Evolutionary conservation across 257 asterid species (phyloP).

Genomic region (Echium plantagineum): DNA sequence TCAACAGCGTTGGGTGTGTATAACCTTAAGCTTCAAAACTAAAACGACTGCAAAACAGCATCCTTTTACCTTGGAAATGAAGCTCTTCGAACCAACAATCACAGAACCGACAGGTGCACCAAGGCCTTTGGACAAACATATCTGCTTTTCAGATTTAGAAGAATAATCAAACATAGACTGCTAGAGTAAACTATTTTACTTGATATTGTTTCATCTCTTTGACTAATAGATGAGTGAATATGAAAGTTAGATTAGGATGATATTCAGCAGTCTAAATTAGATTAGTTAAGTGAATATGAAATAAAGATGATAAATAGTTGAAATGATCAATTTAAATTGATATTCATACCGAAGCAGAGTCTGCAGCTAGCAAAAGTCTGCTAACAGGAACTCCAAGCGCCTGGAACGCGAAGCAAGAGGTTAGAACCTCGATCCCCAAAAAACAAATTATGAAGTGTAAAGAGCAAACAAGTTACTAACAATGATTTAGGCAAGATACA

Average conservation of each 20-base stretch:
- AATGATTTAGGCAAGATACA: neutral
- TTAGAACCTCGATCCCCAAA: neutral
- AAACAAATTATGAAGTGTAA: neutral
- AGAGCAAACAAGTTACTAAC: too few relatives aligned
- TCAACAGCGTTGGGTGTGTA: neutral
- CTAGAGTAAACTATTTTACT: too few relatives aligned
- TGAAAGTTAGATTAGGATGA: neutral
- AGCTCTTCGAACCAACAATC: constrained; percentile 74
- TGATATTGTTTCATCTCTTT: too few relatives aligned
- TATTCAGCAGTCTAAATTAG: neutral
- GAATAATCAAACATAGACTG: neutral
- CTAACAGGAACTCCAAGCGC: constrained; percentile 92
- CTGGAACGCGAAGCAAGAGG: constrained; percentile 31
- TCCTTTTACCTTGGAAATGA: constrained; percentile 56
- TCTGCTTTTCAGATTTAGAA: constrained; percentile 28
- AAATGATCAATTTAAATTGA: neutral
- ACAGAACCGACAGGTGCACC: constrained; percentile 96
- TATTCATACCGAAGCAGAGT: constrained; percentile 73
- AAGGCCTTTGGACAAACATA: constrained; percentile 91
- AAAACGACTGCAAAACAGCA: neutral
- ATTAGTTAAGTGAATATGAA: neutral
- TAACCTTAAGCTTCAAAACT: neutral
- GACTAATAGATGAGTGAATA: neutral
- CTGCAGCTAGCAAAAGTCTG: constrained; percentile 92
- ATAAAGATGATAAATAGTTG: neutral